phyloP scores from a whole-genome alignment of 2,329 filamentous ascomycete species.

The Cordyceps tenuipes region DNA sequence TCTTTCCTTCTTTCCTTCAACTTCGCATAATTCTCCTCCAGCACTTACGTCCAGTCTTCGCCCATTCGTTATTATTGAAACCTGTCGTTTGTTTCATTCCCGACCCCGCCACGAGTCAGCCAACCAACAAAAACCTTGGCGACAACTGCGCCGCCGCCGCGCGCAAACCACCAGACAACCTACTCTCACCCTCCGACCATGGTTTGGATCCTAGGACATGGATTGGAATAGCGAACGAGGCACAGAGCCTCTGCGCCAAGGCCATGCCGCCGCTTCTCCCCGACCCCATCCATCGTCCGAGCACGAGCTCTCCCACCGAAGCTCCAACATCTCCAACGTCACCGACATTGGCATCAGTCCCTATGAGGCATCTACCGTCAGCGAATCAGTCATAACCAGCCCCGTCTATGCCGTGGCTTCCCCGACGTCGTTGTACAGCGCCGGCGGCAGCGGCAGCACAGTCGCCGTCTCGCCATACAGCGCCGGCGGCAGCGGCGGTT shows the following conservation, averaged over 20 bases:
- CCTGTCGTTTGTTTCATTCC: too few relatives aligned
- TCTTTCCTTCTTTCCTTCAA: too few relatives aligned
- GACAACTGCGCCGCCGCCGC: neutral
- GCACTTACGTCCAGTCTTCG: too few relatives aligned
- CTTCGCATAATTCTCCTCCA: too few relatives aligned
- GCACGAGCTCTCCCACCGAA: slow-evolving; percentile 22
- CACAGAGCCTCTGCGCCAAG: slow-evolving; percentile 21
- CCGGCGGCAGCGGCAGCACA: slow-evolving; percentile 13
- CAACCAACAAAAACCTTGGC: too few relatives aligned
- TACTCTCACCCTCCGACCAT: slow-evolving; percentile 14
- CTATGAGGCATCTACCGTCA: slow-evolving; percentile 18
- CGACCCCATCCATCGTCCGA: neutral
- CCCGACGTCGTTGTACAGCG: slow-evolving; percentile 32
- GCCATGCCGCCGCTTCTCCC: neutral
- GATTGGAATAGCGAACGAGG: slow-evolving; percentile 23
- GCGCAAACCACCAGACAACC: neutral
- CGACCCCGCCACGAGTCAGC: too few relatives aligned
- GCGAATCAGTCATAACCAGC: slow-evolving; percentile 5
- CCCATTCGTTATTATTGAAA: too few relatives aligned
- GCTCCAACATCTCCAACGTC: slow-evolving; percentile 28
- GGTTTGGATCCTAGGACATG: slow-evolving; percentile 20
- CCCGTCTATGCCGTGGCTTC: slow-evolving; percentile 29
- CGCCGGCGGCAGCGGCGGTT: neutral
- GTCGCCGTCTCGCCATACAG: neutral
- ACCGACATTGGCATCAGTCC: slow-evolving; percentile 20